Base-by-base conservation (phyloP, 768 basidiomycete species). In the Galerina sulciceps region DNA sequence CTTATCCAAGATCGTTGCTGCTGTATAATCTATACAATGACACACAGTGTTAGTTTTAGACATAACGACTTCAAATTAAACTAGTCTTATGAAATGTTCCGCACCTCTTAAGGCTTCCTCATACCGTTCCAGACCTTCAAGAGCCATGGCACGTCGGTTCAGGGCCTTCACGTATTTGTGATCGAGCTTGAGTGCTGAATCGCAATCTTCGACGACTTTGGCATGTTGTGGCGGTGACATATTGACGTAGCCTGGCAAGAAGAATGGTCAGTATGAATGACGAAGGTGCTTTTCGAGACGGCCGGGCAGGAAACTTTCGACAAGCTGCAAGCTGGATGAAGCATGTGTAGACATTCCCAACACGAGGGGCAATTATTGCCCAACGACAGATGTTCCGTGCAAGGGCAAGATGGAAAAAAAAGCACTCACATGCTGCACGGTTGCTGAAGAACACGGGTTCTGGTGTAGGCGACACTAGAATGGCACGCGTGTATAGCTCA, bases 371-470 rank as follows among this genome's bases (percentile, higher is more conserved):
- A 8, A 31, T 8, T 31, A 4, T 31, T 31, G 26, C 26, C 26
- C 26, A 31, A 37, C 14, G 17, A 10, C 34, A 40, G 17, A 20
- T 10, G 8, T 10, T 18, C 37, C n/a, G 4, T 17, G 6, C 18
- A 2, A 9, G 17, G 14, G n/a, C 37, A 2, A 26, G 11, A 36
- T 17, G 38, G 26, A 44, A 45, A 14, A 22, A 26, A 14, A 22
- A 26, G 56, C 6, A 80, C 89, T 55, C 58, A 94, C 96, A 98
- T 60, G 97, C 97, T 40, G 96, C 97, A 51, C 97, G 89, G 75
- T 99, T 99, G 75, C 92, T 93, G 83, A 88, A 98, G 77, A 90
- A 99, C 34, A 98, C 93, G 26, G 97, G 89, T 68, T 96, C 94
- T 6, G 88, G 85, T 70, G 85, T 88, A 8, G 91, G 88, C 4